These are phyloP conservation scores for Pythium oligandrum DNA, from an alignment of 352 stramenopile species.

Conservation along the genomic window DNA sequence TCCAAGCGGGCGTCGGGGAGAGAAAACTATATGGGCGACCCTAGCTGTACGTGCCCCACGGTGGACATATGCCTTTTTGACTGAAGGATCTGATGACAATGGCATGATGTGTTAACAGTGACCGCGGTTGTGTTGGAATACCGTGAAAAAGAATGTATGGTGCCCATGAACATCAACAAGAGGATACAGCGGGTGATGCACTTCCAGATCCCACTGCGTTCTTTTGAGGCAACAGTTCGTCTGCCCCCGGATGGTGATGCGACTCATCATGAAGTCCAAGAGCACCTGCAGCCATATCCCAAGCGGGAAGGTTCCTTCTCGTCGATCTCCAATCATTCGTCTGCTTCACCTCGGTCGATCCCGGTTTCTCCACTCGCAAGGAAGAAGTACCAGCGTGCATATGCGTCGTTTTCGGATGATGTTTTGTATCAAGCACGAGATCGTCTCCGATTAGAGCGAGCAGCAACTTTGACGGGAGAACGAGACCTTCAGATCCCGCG, in stretches of 20 bases:
- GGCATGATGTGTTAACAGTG: constrained; percentile 28
- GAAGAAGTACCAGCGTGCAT: constrained; percentile 68
- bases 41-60: constrained; percentile 42
- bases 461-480: constrained; percentile 63
- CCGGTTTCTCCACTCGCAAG: constrained; percentile 68
- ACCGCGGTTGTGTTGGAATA: constrained; percentile 85
- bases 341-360: constrained; percentile 76
- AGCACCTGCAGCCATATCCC: not conserved
- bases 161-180: constrained; percentile 77
- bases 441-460: constrained; percentile 65
- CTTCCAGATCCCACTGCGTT: constrained; percentile 78
- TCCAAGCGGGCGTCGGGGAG: constrained; percentile 6
- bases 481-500: constrained; percentile 48
- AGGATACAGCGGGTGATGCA: constrained; percentile 88
- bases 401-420: constrained; percentile 82
- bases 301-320: not conserved
- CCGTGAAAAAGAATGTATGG: constrained; percentile 78
- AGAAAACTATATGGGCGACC: constrained; percentile 59
- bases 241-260: constrained; percentile 33
- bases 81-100: not conserved
- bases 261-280: not conserved
- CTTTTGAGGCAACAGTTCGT: constrained; percentile 80
- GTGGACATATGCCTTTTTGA: not conserved
- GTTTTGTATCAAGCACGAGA: constrained; percentile 80
- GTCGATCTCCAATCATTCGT: constrained; percentile 22